phyloP scores from a whole-genome alignment of 495 filamentous ascomycete genomes.

The Daldinia childiae region DNA sequence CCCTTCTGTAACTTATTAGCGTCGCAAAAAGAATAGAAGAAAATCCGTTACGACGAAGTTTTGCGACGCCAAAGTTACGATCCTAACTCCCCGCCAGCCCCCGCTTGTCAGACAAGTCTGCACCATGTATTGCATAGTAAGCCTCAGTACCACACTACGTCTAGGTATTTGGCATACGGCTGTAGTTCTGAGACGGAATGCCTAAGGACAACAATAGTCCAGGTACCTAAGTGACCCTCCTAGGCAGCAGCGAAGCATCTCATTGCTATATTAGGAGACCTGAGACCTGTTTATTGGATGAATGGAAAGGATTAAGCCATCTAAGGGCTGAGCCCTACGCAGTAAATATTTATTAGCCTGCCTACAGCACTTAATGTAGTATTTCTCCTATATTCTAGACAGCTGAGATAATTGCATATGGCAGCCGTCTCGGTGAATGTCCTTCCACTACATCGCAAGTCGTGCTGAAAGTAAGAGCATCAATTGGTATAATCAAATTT shows the following conservation, averaged over 20 bases:
- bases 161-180: constrained; percentile 4
- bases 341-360: constrained; percentile 4
- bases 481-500: not conserved
- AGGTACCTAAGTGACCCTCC: not conserved
- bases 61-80: not conserved
- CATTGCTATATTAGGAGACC: constrained; percentile 2
- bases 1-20: not conserved
- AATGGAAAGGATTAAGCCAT: not conserved
- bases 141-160: constrained; percentile 6
- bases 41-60: not conserved
- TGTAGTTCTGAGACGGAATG: constrained; percentile 30
- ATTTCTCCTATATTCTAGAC: not conserved
- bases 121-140: constrained; percentile 16
- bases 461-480: not conserved
- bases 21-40: not conserved
- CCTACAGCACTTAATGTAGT: not conserved
- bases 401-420: not conserved
- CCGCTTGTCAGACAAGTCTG: not conserved
- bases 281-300: not conserved
- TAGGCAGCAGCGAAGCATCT: constrained; percentile 29
- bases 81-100: not conserved
- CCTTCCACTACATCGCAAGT: not conserved
- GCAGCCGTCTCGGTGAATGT: not conserved
- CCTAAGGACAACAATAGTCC: not conserved
- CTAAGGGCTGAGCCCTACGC: constrained; percentile 1